These are phyloP conservation scores for Castanea crenata DNA, from an alignment of 306 rosid species.

Conservation along the genomic window DNA sequence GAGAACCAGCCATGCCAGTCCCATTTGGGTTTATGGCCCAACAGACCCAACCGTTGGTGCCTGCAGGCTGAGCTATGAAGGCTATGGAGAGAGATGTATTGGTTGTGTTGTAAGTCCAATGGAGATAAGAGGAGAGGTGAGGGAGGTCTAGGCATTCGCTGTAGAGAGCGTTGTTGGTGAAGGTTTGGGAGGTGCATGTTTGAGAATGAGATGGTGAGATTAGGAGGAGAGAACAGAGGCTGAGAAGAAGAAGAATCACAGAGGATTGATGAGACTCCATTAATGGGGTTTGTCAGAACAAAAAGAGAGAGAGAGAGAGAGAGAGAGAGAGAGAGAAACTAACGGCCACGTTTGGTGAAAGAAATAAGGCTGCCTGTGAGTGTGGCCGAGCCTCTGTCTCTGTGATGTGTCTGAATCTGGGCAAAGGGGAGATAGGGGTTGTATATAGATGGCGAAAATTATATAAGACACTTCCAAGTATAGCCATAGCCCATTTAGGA, in stretches of 20 bases:
- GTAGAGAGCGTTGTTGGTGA: constrained; percentile 37
- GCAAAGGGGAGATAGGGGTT: too few relatives aligned
- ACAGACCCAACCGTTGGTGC: constrained; percentile 50
- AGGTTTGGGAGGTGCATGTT: constrained; percentile 51
- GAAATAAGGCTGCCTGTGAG: background rate
- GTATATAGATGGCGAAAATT: too few relatives aligned
- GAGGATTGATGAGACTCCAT: constrained; percentile 37
- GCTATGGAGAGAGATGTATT: constrained; percentile 66
- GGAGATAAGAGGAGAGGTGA: constrained; percentile 50
- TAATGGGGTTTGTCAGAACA: background rate
- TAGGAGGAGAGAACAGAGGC: background rate
- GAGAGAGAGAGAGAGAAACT: background rate
- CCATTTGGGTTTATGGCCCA: constrained; percentile 70
- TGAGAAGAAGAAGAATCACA: constrained; percentile 16
- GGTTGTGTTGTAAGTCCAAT: constrained; percentile 45
- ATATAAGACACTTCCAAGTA: too few relatives aligned
- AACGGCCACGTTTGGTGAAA: background rate
- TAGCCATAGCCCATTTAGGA: too few relatives aligned
- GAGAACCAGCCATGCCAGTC: constrained; percentile 62
- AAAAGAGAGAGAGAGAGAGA: background rate
- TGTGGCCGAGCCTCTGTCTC: too few relatives aligned
- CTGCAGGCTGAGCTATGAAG: constrained; percentile 43
- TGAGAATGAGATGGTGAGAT: constrained; percentile 30
- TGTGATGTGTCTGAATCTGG: too few relatives aligned
- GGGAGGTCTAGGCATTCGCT: constrained; percentile 61